Percentiles rank a stretch among this genome's conserved stretches.
phyloP scores from a whole-genome alignment of 1,284 basidiomycete genomes.

The Boletus albobrunnescens region DNA sequence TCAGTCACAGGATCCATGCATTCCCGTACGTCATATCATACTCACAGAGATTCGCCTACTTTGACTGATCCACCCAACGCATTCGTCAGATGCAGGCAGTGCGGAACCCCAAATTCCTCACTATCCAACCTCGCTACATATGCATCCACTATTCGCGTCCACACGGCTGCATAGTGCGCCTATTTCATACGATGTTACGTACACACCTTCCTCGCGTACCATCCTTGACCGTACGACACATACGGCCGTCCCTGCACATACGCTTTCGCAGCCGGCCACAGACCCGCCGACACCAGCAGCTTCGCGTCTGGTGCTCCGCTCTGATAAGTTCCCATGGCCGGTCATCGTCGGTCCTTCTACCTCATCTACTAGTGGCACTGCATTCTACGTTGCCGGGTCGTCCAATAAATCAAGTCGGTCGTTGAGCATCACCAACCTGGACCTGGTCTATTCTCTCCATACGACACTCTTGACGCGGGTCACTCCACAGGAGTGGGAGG shows the following conservation, averaged over 20 bases:
- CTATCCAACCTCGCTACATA: constrained; percentile 43
- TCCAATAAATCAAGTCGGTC: constrained; percentile 34
- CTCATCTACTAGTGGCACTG: constrained; percentile 20
- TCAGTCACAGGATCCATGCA: constrained; percentile 31
- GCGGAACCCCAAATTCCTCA: constrained; percentile 20
- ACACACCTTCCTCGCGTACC: constrained; percentile 53
- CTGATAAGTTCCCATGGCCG: constrained; percentile 60
- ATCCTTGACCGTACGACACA: constrained; percentile 54
- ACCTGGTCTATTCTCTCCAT: constrained; percentile 59
- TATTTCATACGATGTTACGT: constrained; percentile 58
- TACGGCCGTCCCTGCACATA: constrained; percentile 52
- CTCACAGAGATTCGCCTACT: constrained; percentile 6
- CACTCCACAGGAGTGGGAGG: constrained; percentile 61
- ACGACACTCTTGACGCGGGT: constrained; percentile 52
- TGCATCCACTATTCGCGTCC: constrained; percentile 60
- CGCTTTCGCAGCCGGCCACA: constrained; percentile 60
- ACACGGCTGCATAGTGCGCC: constrained; percentile 52
- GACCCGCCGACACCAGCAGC: constrained; percentile 48
- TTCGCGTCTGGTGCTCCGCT: constrained; percentile 51
- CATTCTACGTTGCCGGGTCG: constrained; percentile 32
- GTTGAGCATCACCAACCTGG: constrained; percentile 52
- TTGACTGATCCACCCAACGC: constrained; percentile 8
- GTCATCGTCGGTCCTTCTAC: constrained; percentile 43
- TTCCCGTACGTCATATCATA: constrained; percentile 26
- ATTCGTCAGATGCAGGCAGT: constrained; percentile 23